Base-by-base conservation (phyloP, 352 stramenopile species). In the Globisporangium lucens region DNA sequence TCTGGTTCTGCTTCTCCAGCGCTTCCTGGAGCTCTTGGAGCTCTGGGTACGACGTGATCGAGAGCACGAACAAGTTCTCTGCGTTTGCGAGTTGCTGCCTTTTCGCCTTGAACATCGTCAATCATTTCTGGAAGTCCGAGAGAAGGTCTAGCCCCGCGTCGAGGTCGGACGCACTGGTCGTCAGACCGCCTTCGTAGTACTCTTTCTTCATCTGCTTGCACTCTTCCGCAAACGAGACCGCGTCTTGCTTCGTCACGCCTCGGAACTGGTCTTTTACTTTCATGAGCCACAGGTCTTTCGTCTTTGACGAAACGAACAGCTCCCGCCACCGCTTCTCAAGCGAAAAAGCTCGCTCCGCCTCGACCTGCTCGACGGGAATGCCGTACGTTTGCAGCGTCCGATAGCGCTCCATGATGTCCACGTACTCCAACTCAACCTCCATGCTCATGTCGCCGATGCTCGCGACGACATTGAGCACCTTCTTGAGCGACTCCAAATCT, bases 241-340 rank as follows among this genome's bases (percentile, higher is more conserved):
- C 93, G 36, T 98, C 86, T 64, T 97, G 73, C 69, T 97, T 96
- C 0, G 96, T 99, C 10, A 98, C 94, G 36, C 94, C 88, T 20
- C 92, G 82, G 69, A 99, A 99, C 62, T 98, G 78, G 35, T 97
- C 90, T 73, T 99, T 99, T 7, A 98, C 93, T n/a, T 90, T 84
- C 4, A 97, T 82, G 15, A 99, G 86, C 0, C 96, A 78, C 53
- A 98, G 64, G 57, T 98, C 93, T 69, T 98, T 97, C 0, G 95
- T 99, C 68, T 97, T 97, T 13, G 89, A 85, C 0, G 86, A 68
- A 1, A 96, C 53, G 56, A 89, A 90, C 7, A 99, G 67, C 0
- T 75, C 76, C 2, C 85, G 82, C 95, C 95, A 99, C 24, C 83
- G 75, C 22, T 79, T 75, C 47, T 97, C 88, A 2, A 99, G 77